These are phyloP conservation scores for Botryotinia calthae DNA, from an alignment of 2,329 filamentous ascomycete genomes.

Conservation along the genomic window DNA sequence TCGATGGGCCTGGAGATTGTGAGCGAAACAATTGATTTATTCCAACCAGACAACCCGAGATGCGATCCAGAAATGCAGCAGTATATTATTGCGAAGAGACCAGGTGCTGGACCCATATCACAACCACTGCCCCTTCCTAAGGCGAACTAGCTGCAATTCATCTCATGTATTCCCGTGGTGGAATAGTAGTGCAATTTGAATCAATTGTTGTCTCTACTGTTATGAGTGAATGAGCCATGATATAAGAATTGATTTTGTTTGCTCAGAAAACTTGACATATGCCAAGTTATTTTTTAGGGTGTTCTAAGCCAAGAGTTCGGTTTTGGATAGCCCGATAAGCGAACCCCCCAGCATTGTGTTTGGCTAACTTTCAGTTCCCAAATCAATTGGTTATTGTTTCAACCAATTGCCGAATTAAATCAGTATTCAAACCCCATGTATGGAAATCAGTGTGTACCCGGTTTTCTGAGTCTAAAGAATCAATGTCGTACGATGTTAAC, in stretches of 20 bases:
- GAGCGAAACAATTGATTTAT: constrained; percentile 28
- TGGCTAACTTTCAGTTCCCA: background rate
- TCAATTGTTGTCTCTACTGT: background rate
- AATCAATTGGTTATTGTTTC: background rate
- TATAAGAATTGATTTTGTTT: background rate
- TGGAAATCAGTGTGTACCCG: background rate
- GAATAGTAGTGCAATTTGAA: background rate
- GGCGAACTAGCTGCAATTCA: background rate
- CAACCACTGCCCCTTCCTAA: constrained; percentile 21
- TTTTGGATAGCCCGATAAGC: background rate
- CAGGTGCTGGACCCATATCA: background rate
- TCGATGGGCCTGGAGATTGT: constrained; percentile 33
- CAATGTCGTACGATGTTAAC: background rate
- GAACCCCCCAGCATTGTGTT: no score
- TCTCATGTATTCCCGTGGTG: background rate
- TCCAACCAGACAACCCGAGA: constrained; percentile 30
- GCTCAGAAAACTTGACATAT: background rate
- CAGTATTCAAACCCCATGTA: background rate
- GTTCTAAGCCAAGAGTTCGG: background rate
- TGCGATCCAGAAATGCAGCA: constrained; percentile 21
- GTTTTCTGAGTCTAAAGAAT: background rate
- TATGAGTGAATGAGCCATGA: background rate
- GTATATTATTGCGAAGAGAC: constrained; percentile 24
- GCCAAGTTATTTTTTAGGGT: background rate
- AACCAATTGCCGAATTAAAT: background rate